Evolutionary conservation across 192 early-diverging fungal genomes (phyloP), one percentile per base, ranked within the genome.

Genomic region (Coemansia interrupta): DNA sequence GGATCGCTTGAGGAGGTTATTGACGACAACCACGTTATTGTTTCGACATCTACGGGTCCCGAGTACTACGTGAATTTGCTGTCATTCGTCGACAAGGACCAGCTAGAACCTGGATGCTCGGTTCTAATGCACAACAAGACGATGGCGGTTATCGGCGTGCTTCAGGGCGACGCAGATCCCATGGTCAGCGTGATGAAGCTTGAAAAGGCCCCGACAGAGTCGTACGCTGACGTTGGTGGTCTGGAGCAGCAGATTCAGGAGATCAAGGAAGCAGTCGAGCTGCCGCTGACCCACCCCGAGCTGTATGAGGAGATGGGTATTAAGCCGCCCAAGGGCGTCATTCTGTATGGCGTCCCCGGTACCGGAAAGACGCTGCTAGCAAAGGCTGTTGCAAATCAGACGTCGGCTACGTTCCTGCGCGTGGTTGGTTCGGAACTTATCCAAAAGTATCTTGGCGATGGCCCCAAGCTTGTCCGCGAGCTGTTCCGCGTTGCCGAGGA

Each of bases 181-280:
- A 96, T 94, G 92, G 97, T 99, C 38, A 94, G 92, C 77, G 95
- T 99, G 17, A 99, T 99, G 97, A 99, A 99, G 71, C 83, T 99
- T 11, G 92, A 95, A 47, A 98, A 98, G 76, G 96, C 96, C 8
- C 97, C 97, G 6, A 95, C 97, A 28, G 97, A 99, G 76, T 93
- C 94, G 14, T 99, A 99, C 66, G 90, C 91, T 4, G 96, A 99
- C 70, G 90, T 99, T 56, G 96, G 96, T 78, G 95, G 96, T 58
- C 81, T 99, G 45, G 93, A 96, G 63, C 83, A 88, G 68, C 95
- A 99, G 83, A 94, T 95, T 56, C 92, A 96, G 77, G 95, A 99
- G 71, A 99, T 98, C 65, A 93, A 94, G 81, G 92, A 95, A 75
- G 90, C 96, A 22, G 95, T 99, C 12, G 96, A 97, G 74, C 82